These are phyloP conservation scores for Coprinellus aureogranulatus DNA, from an alignment of 768 basidiomycete species.

Conservation along the genomic window DNA sequence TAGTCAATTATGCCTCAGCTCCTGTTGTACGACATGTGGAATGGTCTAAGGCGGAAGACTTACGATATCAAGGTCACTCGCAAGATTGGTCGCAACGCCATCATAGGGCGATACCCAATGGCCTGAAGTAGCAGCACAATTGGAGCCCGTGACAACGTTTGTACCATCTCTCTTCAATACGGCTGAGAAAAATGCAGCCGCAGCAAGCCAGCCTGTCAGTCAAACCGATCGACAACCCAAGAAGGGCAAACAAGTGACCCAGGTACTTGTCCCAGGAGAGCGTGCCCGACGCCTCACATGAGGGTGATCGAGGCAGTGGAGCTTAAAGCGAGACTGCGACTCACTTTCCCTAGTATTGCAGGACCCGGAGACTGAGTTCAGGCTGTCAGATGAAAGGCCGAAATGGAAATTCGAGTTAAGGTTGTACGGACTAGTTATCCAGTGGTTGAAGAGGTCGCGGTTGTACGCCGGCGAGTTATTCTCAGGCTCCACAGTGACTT, in stretches of 20 bases:
- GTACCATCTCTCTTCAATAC: slow-evolving; percentile 46
- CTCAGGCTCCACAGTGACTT: slow-evolving; percentile 33
- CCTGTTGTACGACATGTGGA: background rate
- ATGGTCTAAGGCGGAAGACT: slow-evolving; percentile 15
- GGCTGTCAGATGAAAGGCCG: background rate
- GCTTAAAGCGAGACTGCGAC: slow-evolving; percentile 11
- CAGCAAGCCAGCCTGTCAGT: background rate
- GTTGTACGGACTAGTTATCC: slow-evolving; percentile 44
- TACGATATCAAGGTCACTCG: slow-evolving; percentile 53
- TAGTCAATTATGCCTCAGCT: slow-evolving; percentile 13
- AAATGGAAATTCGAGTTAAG: background rate
- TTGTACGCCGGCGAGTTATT: slow-evolving; percentile 34
- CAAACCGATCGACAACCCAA: background rate
- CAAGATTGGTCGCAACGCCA: slow-evolving; percentile 38
- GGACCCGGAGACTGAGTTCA: slow-evolving; percentile 42
- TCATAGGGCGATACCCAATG: slow-evolving; percentile 55
- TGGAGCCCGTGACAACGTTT: slow-evolving; percentile 37
- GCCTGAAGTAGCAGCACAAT: slow-evolving; percentile 46
- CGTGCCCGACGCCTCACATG: too few relatives aligned
- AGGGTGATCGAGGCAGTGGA: background rate
- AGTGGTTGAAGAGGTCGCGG: slow-evolving; percentile 43
- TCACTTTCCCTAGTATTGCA: slow-evolving; percentile 55
- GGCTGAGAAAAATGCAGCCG: slow-evolving; percentile 19
- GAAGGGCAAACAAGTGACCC: too few relatives aligned
- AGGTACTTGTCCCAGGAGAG: too few relatives aligned